A percentile compares a stretch with the other conserved stretches of the same genome.
Evolutionary conservation across 176 grass and related monocot species (phyloP).

Genomic region (Cenchrus purpureus): DNA sequence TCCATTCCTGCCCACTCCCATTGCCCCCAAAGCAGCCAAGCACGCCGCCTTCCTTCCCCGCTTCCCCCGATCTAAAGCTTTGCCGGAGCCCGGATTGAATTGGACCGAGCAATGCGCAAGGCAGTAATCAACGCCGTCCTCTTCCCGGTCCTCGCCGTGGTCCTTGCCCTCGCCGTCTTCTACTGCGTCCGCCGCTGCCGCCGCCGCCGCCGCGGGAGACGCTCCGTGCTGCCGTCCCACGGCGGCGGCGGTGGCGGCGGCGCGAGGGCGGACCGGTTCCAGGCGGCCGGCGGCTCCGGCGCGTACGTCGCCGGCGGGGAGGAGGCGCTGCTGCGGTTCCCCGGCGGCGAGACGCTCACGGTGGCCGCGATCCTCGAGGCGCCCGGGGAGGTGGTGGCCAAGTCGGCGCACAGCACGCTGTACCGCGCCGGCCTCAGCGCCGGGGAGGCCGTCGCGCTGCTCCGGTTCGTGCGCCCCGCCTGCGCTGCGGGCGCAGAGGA

Average conservation of each 20-base stretch:
- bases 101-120: slow-evolving; percentile 44
- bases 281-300: slow-evolving; percentile 29
- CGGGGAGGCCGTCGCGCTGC: slow-evolving; percentile 56
- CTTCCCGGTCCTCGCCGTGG: slow-evolving; percentile 44
- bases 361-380: slow-evolving; percentile 79
- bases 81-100: neutral
- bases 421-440: slow-evolving; percentile 76
- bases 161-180: slow-evolving; percentile 38
- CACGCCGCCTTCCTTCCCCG: neutral
- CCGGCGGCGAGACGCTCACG: slow-evolving; percentile 80
- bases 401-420: slow-evolving; percentile 78
- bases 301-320: slow-evolving; percentile 40
- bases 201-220: slow-evolving; percentile 39
- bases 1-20: neutral
- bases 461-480: slow-evolving; percentile 77
- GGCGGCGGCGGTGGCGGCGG: slow-evolving; percentile 11
- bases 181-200: slow-evolving; percentile 48
- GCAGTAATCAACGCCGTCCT: slow-evolving; percentile 47
- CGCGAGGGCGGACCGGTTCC: slow-evolving; percentile 41
- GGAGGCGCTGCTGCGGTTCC: slow-evolving; percentile 74
- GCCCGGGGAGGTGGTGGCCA: slow-evolving; percentile 89
- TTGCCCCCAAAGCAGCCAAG: slow-evolving; percentile 9
- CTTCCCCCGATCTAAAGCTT: neutral
- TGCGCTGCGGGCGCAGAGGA: slow-evolving; percentile 63
- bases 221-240: slow-evolving; percentile 44